These are phyloP conservation scores for Salvia hispanica DNA, from an alignment of 257 asterid species.

Conservation along the genomic window DNA sequence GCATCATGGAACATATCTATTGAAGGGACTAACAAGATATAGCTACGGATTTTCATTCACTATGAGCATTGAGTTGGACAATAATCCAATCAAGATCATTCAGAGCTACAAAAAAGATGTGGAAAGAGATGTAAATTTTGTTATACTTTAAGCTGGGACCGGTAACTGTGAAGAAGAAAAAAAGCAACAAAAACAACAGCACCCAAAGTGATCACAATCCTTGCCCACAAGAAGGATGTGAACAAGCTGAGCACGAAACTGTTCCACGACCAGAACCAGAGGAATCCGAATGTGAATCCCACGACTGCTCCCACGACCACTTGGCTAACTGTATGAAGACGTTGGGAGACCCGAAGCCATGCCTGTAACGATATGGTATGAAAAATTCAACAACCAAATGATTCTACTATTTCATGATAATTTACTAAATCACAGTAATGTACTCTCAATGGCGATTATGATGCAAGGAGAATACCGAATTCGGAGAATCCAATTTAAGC, in stretches of 20 bases:
- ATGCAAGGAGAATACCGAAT: not conserved
- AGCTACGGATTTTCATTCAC: constrained; percentile 29
- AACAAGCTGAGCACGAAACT: constrained; percentile 44
- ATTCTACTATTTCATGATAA: not conserved
- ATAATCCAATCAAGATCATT: too few species aligned
- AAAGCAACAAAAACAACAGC: constrained; percentile 35
- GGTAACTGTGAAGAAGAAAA: constrained; percentile 38
- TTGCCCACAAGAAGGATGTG: constrained; percentile 48
- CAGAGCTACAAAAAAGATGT: not conserved
- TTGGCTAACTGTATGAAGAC: constrained; percentile 67
- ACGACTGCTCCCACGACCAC: constrained; percentile 66
- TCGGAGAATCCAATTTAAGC: not conserved
- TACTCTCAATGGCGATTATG: not conserved
- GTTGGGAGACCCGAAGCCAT: constrained; percentile 84
- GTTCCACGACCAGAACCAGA: constrained; percentile 75
- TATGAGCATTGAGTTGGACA: too few species aligned
- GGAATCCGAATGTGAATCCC: constrained; percentile 50
- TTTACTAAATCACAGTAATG: too few species aligned
- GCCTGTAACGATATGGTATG: constrained; percentile 48
- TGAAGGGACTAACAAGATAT: too few species aligned
- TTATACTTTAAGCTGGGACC: constrained; percentile 36
- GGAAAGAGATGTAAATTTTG: not conserved
- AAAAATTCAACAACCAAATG: constrained; percentile 10
- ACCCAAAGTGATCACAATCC: constrained; percentile 42
- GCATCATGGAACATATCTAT: too few species aligned